These are phyloP conservation scores for Cephaloascus albidus DNA, from an alignment of 805 yeast species.

Conservation along the genomic window DNA sequence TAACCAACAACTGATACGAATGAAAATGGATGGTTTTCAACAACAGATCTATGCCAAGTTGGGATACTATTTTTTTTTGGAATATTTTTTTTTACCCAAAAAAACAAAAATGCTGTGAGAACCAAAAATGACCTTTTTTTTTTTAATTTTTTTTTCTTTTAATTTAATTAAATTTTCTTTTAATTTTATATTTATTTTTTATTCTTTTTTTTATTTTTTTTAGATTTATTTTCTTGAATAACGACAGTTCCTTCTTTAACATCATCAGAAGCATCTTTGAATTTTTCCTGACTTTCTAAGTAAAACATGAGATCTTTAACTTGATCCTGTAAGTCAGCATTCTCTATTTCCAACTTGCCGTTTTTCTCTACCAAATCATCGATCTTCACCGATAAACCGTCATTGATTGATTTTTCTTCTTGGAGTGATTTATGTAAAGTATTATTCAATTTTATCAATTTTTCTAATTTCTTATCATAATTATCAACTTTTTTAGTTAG, in stretches of 20 bases:
- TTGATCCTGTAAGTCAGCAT: slow-evolving; percentile 48
- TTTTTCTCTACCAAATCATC: slow-evolving; percentile 9
- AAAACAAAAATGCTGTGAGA: neutral
- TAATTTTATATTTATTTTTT: slow-evolving; percentile 2
- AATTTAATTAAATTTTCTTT: too few species aligned
- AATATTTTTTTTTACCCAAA: neutral
- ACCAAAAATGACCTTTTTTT: neutral
- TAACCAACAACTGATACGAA: too few species aligned
- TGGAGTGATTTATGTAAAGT: slow-evolving; percentile 22
- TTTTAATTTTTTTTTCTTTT: too few species aligned
- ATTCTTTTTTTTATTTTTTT: slow-evolving; percentile 10
- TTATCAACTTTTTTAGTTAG: slow-evolving; percentile 7
- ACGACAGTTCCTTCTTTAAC: slow-evolving; percentile 63
- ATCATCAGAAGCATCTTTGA: slow-evolving; percentile 63
- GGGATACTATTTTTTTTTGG: slow-evolving; percentile 1
- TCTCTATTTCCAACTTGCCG: slow-evolving; percentile 23
- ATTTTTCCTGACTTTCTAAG: slow-evolving; percentile 63
- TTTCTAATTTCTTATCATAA: slow-evolving; percentile 9
- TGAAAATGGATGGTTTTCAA: too few species aligned
- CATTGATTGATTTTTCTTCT: slow-evolving; percentile 39
- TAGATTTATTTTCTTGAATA: slow-evolving; percentile 17
- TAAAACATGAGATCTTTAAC: slow-evolving; percentile 74
- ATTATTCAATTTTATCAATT: slow-evolving; percentile 10
- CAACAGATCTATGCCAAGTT: too few species aligned
- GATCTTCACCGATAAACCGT: slow-evolving; percentile 17